Conservation (phyloP, 2,329 filamentous ascomycete genomes). For the Aspergillus aculeatinus region DNA sequence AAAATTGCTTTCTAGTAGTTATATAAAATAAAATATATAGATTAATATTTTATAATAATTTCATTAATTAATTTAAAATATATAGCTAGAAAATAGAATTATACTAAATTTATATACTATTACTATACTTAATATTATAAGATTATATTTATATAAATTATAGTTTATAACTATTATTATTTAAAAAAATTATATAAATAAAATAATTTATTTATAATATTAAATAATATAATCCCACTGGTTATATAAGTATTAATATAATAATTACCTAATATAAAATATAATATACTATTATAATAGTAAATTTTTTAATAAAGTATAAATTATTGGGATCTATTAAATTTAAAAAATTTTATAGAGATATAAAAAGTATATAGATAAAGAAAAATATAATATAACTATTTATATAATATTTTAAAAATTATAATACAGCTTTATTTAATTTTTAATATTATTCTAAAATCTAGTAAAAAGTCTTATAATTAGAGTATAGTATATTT, state of each 20-base stretch:
- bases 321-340: neutral
- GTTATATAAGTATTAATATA: neutral
- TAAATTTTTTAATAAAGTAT: slow-evolving; percentile 1
- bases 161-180: neutral
- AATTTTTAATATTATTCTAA: neutral
- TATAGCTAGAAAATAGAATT: no score
- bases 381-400: neutral
- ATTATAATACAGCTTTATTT: neutral
- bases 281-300: neutral
- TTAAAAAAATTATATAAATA: neutral
- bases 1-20: neutral
- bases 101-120: no score
- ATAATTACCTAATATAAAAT: neutral
- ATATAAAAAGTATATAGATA: neutral
- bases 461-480: neutral
- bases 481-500: neutral
- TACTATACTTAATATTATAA: neutral
- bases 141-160: neutral
- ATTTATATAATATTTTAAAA: no score
- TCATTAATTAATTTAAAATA: neutral
- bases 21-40: slow-evolving; percentile 9
- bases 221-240: neutral
- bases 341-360: neutral
- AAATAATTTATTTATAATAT: neutral
- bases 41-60: neutral